phyloP scores from a whole-genome alignment of 2,329 filamentous ascomycete species.

The Paracoccidioides lutzii region DNA sequence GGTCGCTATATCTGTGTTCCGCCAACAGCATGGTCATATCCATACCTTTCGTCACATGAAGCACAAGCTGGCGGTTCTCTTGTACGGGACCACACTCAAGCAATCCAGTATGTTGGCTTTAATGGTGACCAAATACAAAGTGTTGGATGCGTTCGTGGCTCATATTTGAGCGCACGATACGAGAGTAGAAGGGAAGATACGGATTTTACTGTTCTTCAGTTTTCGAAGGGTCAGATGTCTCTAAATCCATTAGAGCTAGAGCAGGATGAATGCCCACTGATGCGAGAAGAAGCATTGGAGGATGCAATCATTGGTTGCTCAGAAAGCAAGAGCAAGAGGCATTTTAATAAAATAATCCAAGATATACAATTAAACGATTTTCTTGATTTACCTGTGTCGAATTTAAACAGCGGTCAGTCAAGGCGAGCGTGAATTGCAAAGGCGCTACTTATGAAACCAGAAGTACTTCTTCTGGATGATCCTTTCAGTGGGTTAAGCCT shows the following conservation, averaged over 20 bases:
- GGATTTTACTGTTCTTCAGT: conserved; percentile 74
- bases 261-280: conserved; percentile 25
- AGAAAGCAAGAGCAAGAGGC: conserved; percentile 25
- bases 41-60: conserved; percentile 55
- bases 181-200: conserved; percentile 76
- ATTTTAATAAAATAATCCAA: conserved; percentile 50
- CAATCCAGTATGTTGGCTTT: conserved; percentile 85
- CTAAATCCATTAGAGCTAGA: conserved; percentile 57
- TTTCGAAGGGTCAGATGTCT: conserved; percentile 67
- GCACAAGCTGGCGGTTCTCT: conserved; percentile 39
- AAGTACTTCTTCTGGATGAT: conserved; percentile 77
- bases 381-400: conserved; percentile 69
- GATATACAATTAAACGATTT: conserved; percentile 59
- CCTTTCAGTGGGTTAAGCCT: conserved; percentile 54
- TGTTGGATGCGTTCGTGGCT: conserved; percentile 42
- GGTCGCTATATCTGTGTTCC: conserved; percentile 66
- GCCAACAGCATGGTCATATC: conserved; percentile 62
- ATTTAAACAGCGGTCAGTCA: conserved; percentile 88
- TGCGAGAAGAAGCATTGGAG: conserved; percentile 14
- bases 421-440: conserved; percentile 77
- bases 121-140: conserved; percentile 52
- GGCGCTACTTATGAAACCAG: conserved; percentile 63
- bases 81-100: conserved; percentile 48
- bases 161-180: conserved; percentile 81
- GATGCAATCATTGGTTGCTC: no score